Evolutionary conservation across 768 basidiomycete genomes (phyloP).

Genomic region (Suillus alpinus): DNA sequence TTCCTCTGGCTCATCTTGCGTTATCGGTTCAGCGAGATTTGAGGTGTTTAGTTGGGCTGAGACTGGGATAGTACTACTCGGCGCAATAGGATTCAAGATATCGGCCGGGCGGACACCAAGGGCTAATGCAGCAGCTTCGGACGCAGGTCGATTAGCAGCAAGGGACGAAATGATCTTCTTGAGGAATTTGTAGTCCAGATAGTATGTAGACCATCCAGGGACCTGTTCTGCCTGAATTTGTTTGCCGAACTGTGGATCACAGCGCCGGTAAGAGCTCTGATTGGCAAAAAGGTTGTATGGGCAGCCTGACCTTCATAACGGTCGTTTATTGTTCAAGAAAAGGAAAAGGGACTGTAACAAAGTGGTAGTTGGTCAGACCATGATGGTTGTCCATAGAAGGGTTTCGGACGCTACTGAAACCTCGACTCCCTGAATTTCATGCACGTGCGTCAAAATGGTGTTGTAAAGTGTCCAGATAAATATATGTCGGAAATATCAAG

Average conservation of each 20-base stretch:
- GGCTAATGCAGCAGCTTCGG: slow-evolving; percentile 85
- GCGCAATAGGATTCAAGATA: slow-evolving; percentile 30
- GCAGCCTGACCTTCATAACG: slow-evolving; percentile 30
- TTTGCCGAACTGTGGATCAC: slow-evolving; percentile 82
- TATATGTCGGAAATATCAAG: neutral
- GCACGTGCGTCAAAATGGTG: slow-evolving; percentile 44
- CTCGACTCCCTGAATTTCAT: slow-evolving; percentile 20
- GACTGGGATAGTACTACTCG: slow-evolving; percentile 27
- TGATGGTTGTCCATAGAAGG: slow-evolving; percentile 20
- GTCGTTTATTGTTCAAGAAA: slow-evolving; percentile 9
- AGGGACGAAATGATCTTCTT: slow-evolving; percentile 99
- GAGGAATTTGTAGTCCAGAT: slow-evolving; percentile 97
- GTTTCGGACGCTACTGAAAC: neutral
- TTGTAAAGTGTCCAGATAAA: neutral
- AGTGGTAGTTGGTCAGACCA: slow-evolving; percentile 23
- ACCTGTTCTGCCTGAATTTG: slow-evolving; percentile 94
- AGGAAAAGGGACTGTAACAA: slow-evolving; percentile 7
- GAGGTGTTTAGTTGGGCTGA: slow-evolving; percentile 25
- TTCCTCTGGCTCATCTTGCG: slow-evolving; percentile 41
- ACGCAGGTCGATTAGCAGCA: slow-evolving; percentile 82
- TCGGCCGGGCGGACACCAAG: slow-evolving; percentile 74
- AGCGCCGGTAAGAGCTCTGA: neutral
- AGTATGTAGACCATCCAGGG: slow-evolving; percentile 93
- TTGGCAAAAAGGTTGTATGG: neutral
- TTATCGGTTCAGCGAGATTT: slow-evolving; percentile 11